Evolutionary conservation across 495 filamentous ascomycete species (phyloP), one percentile per base, ranked within the genome.

Genomic region (Penicillium diatomitis): DNA sequence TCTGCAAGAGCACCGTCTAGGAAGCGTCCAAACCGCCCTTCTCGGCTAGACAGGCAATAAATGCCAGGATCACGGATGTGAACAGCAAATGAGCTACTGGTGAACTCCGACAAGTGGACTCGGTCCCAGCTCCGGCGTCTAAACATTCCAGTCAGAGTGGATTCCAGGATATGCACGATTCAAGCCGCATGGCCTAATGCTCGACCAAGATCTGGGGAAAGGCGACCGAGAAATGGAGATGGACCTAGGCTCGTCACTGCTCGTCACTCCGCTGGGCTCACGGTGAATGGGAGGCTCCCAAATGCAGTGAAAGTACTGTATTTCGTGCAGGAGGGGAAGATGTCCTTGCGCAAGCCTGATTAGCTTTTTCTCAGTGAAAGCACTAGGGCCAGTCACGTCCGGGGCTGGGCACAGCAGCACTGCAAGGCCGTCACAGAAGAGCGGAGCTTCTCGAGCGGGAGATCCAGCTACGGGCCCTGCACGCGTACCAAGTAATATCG

Each of bases 21-120:
- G 53, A 49, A 52, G 51, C 30, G 48, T 46, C 53, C 56, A 54
- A 55, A 61, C 62, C 59, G 52, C 66, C 32, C 32, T 34, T 33
- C 32, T 20, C 45, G 64, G 63, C 49, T 66, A 70, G 68, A 65
- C 65, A 70, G 54, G 67, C 65, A 63, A 65, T 66, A 55, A 45
- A 44, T 32, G 50, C 48, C 38, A 44, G 29, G 40, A 43, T 44
- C 50, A 2, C 20, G 38, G 37, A 33, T 32, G 11, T 8, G 11
- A 37, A 20, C 4, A 46, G 29, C 36, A 50, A 44, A 38, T 54
- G 41, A 44, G 41, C 31, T 44, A 9, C 9, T 33, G 30, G 53
- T 60, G 56, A 57, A 60, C 66, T 57, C 64, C 62, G 54, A 59
- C 56, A 61, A 46, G 64, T 65, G 62, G 64, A 67, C 66, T 67